phyloP scores from a whole-genome alignment of 2,329 filamentous ascomycete genomes.

The Colletotrichum ledebouriae region DNA sequence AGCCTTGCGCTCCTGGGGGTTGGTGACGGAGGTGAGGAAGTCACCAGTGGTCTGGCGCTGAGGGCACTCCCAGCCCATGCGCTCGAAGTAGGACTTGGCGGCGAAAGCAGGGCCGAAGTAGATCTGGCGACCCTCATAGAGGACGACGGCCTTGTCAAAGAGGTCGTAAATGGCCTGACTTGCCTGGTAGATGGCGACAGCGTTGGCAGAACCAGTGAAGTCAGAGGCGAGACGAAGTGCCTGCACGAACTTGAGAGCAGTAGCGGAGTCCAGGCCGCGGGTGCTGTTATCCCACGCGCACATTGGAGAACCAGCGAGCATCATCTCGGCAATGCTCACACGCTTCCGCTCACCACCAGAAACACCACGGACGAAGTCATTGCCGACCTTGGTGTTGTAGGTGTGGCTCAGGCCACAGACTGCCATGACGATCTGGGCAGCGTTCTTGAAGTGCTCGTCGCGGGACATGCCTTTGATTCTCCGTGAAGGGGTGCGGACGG shows the following conservation, averaged over 20 bases:
- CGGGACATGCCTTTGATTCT: slow-evolving; percentile 73
- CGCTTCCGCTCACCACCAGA: slow-evolving; percentile 82
- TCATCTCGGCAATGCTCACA: slow-evolving; percentile 85
- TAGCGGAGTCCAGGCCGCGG: slow-evolving; percentile 79
- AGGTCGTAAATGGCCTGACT: slow-evolving; percentile 77
- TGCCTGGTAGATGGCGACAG: slow-evolving; percentile 81
- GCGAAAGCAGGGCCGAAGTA: slow-evolving; percentile 75
- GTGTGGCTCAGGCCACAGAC: slow-evolving; percentile 81
- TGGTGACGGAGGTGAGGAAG: slow-evolving; percentile 78
- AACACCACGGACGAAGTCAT: slow-evolving; percentile 79
- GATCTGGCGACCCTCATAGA: slow-evolving; percentile 84
- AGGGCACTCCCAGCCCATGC: slow-evolving; percentile 77
- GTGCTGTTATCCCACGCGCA: slow-evolving; percentile 79
- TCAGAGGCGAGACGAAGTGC: slow-evolving; percentile 75
- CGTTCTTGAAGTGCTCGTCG: slow-evolving; percentile 70
- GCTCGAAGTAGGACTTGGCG: slow-evolving; percentile 76
- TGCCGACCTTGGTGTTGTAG: slow-evolving; percentile 79
- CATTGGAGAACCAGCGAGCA: slow-evolving; percentile 71
- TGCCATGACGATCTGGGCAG: slow-evolving; percentile 77
- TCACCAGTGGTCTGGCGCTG: slow-evolving; percentile 76
- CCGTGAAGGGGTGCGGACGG: slow-evolving; percentile 75
- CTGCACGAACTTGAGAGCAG: slow-evolving; percentile 79
- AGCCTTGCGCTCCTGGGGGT: slow-evolving; percentile 69
- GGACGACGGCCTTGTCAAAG: slow-evolving; percentile 81
- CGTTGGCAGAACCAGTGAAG: slow-evolving; percentile 71